phyloP scores from a whole-genome alignment of 768 basidiomycete species.

The Candolleomyces eurysporus region DNA sequence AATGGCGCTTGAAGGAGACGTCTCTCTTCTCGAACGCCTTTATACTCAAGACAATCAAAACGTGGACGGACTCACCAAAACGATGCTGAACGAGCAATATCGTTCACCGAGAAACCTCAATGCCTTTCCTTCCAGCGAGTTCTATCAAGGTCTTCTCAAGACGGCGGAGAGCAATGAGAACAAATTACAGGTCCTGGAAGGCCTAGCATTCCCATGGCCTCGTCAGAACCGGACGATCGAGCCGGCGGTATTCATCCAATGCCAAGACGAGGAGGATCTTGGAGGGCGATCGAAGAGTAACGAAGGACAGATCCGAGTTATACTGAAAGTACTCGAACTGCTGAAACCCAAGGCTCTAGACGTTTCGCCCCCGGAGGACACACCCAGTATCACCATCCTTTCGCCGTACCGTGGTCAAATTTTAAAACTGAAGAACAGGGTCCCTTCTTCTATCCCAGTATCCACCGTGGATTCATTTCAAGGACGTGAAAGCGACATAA shows the following conservation, averaged over 20 bases:
- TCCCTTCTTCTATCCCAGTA: conserved; percentile 35
- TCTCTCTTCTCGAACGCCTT: conserved; percentile 61
- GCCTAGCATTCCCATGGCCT: conserved; percentile 60
- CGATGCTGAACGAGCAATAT: conserved; percentile 71
- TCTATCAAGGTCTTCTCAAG: conserved; percentile 35
- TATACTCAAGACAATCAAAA: conserved; percentile 35
- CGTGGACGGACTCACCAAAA: conserved; percentile 40
- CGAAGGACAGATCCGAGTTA: conserved; percentile 52
- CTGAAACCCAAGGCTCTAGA: conserved; percentile 23
- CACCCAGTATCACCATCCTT: conserved; percentile 44
- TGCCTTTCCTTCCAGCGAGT: conserved; percentile 59
- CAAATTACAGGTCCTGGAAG: conserved; percentile 39
- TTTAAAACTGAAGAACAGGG: conserved; percentile 38
- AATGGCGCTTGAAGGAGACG: conserved; percentile 53
- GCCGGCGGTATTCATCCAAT: conserved; percentile 60
- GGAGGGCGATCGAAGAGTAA: conserved; percentile 63
- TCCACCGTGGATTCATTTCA: conserved; percentile 66
- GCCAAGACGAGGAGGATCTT: conserved; percentile 55
- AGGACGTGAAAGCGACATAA: conserved; percentile 64
- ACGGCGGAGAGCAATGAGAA: conserved; percentile 27
- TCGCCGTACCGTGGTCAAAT: conserved; percentile 64
- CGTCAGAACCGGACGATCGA: conserved; percentile 28
- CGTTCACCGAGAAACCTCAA: conserved; percentile 60
- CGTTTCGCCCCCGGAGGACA: conserved; percentile 5
- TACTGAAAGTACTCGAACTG: conserved; percentile 44